Percentiles rank a stretch among this genome's conserved stretches.
These are phyloP conservation scores for Russula lepida DNA, from an alignment of 768 basidiomycete species.

Conservation along the genomic window DNA sequence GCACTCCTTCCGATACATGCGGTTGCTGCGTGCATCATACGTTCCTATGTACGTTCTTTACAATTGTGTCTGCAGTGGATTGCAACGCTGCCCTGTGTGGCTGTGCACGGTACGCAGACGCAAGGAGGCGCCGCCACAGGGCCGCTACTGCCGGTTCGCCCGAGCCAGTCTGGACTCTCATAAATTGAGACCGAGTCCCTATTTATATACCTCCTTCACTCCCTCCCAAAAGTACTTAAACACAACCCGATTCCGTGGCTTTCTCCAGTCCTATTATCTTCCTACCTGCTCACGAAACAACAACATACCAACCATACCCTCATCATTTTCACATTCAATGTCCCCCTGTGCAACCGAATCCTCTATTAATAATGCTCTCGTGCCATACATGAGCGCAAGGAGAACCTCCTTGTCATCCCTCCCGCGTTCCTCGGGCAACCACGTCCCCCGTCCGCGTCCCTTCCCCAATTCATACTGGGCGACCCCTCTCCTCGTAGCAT, in stretches of 20 bases:
- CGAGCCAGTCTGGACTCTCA: neutral
- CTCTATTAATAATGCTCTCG: neutral
- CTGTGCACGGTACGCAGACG: too few relatives aligned
- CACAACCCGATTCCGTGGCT: neutral
- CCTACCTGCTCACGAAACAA: neutral
- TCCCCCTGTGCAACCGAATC: conserved; percentile 1
- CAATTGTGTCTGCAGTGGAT: neutral
- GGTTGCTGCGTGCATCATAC: neutral
- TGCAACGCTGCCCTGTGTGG: too few relatives aligned
- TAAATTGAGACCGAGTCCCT: neutral
- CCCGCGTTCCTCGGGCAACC: neutral
- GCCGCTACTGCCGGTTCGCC: neutral
- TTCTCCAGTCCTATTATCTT: neutral
- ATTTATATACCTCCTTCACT: neutral
- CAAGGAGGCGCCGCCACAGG: too few relatives aligned
- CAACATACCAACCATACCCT: neutral
- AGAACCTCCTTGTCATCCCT: neutral
- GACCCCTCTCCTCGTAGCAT: conserved; percentile 60
- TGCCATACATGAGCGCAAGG: neutral
- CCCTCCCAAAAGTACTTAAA: neutral
- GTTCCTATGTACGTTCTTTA: too few relatives aligned
- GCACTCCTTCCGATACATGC: neutral
- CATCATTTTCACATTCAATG: neutral
- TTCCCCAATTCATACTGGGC: conserved; percentile 87
- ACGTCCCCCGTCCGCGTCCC: conserved; percentile 37